Conservation (phyloP, 140 eudicot genomes). For the Erigeron philadelphicus region DNA sequence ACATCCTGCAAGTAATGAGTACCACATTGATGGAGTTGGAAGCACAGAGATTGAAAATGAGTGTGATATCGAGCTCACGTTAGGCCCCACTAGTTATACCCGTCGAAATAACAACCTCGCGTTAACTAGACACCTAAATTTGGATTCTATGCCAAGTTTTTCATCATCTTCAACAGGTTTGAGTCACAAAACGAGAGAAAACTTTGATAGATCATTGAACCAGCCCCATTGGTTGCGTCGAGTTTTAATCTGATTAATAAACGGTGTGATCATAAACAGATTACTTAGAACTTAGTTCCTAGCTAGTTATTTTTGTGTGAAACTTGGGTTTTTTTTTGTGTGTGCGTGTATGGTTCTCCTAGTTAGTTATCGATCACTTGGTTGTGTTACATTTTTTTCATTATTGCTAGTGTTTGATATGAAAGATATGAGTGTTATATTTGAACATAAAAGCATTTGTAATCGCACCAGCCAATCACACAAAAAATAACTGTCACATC, state of each 20-base stretch:
- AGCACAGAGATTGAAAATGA: conserved; percentile 36
- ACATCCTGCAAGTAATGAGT: not conserved
- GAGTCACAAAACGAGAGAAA: conserved; percentile 33
- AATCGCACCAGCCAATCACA: too few species aligned
- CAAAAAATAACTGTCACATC: too few species aligned
- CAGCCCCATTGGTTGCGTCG: conserved; percentile 55
- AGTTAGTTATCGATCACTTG: conserved; percentile 4
- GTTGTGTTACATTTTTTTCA: not conserved
- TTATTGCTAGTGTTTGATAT: not conserved
- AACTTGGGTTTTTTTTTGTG: not conserved
- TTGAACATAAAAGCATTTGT: too few species aligned
- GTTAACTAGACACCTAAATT: conserved; percentile 1
- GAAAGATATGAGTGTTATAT: not conserved
- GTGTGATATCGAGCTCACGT: conserved; percentile 61
- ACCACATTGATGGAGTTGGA: not conserved
- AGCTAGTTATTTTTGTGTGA: conserved; percentile 4
- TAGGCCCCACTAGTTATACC: conserved; percentile 54
- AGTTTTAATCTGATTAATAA: conserved; percentile 31
- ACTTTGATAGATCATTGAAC: conserved; percentile 36
- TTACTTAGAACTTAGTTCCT: not conserved
- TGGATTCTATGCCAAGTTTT: conserved; percentile 53
- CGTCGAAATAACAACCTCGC: conserved; percentile 20
- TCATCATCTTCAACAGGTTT: conserved; percentile 73
- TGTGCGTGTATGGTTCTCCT: conserved; percentile 13
- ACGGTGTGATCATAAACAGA: not conserved